Evolutionary conservation across 805 yeast genomes (phyloP).

Genomic region (Vanderwaltozyma verrucispora): DNA sequence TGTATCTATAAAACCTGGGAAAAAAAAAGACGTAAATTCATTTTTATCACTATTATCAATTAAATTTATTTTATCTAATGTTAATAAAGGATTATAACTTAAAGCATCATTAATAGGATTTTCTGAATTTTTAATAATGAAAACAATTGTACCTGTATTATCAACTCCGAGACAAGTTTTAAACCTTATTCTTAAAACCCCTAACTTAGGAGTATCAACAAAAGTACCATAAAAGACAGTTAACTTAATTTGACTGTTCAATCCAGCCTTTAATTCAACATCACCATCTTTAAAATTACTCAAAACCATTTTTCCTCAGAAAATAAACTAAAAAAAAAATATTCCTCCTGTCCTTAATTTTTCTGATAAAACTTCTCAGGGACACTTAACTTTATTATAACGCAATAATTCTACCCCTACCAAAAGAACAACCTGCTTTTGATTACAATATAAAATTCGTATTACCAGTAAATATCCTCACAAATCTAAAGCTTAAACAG

Average conservation of each 20-base stretch:
- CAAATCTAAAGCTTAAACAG: too few relatives aligned
- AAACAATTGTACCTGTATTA: constrained; percentile 34
- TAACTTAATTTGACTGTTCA: neutral
- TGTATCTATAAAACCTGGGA: constrained; percentile 78
- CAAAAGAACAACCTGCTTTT: too few relatives aligned
- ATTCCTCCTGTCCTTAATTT: too few relatives aligned
- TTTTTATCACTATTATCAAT: constrained; percentile 16
- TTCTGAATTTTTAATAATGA: constrained; percentile 19
- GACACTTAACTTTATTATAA: too few relatives aligned
- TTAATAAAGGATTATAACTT: constrained; percentile 9
- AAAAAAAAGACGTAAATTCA: constrained; percentile 38
- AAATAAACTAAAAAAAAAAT: too few relatives aligned
- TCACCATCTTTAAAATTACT: neutral
- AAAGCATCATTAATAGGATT: constrained; percentile 25
- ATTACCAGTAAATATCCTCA: too few relatives aligned
- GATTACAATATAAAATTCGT: too few relatives aligned
- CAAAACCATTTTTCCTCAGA: neutral
- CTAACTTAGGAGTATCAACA: constrained; percentile 58
- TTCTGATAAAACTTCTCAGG: too few relatives aligned
- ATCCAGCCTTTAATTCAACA: neutral
- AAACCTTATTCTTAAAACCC: constrained; percentile 43
- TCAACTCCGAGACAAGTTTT: constrained; percentile 53
- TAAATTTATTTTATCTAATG: constrained; percentile 14
- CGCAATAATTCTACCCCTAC: too few relatives aligned
- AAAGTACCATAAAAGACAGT: constrained; percentile 55